Base-by-base conservation (phyloP, 805 yeast species). In the Candida qinlingensis region DNA sequence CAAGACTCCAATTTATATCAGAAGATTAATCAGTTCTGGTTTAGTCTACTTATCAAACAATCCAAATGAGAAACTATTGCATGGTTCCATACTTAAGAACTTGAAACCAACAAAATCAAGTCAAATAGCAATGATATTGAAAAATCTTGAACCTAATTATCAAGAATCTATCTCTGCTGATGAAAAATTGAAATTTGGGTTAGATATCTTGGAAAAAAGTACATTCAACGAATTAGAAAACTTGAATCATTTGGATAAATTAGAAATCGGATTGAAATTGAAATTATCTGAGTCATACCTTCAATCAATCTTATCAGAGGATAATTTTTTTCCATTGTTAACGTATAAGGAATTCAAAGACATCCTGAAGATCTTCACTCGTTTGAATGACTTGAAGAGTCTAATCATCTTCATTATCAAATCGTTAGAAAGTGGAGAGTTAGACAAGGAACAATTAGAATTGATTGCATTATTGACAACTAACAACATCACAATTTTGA, bases 11-110 rank as follows among this genome's bases (percentile, higher is more conserved):
- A 75, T 85, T 1, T 92, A 92, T 59, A 72, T 91, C 49, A 71
- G 97, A 58, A 80, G 83, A 55, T 69, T 91, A 36, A 90, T 92
- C 41, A 88, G 97, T 8, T 82, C 94, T 1, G 99, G 97, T 5
- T 72, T 89, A 1, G 78, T 91, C 41, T 88, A 86, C 64, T 64
- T 80, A 10, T 67, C 72, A 4, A 73, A 78, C 7, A 77, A 79
- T 19, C 72, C 72, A 7, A 63, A 67, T 29, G 83, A 83, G 44
- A 73, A 72, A 59, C 66, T 59, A 50, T 74, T 74, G 39, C 96
- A 78, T 60, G 69, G 84, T 26, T 56, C 70, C 9, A 71, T 86
- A 7, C 66, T 86, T 47, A 75, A 77, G 51, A 80, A 83, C 48
- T 63, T 87, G 37, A 87, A 85, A 3, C 75, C 77, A 1, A 62